Evolutionary conservation across 2,329 filamentous ascomycete genomes (phyloP).

Genomic region (Apiospora pterosperma): DNA sequence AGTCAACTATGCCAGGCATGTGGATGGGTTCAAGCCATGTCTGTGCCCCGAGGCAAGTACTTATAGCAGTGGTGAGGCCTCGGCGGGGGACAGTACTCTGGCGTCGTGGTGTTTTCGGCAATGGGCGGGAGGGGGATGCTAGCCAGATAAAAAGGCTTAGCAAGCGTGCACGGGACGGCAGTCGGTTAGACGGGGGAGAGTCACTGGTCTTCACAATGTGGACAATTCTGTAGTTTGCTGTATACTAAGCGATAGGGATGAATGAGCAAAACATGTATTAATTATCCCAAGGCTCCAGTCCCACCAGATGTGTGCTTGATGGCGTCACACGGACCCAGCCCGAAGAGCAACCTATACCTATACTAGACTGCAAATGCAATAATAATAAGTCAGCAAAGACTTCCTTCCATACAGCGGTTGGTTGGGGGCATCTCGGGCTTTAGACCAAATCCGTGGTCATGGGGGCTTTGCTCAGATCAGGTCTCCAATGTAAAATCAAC

Average conservation of each 20-base stretch:
- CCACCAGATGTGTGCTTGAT: neutral
- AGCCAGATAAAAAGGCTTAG: neutral
- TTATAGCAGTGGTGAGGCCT: neutral
- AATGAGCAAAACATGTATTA: neutral
- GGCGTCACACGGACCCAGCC: neutral
- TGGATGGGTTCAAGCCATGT: neutral
- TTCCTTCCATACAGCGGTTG: neutral
- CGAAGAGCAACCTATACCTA: neutral
- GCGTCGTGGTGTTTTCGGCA: neutral
- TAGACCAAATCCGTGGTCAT: neutral
- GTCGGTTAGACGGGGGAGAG: neutral
- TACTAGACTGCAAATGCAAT: neutral
- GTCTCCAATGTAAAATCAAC: neutral
- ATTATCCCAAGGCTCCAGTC: neutral
- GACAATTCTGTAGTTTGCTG: neutral
- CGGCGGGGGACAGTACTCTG: neutral
- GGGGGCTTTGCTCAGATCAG: neutral
- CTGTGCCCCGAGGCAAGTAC: neutral
- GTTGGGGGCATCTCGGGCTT: neutral
- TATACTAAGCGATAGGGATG: neutral
- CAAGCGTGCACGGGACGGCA: neutral
- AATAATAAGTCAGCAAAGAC: neutral
- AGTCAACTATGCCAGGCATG: neutral
- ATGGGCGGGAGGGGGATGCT: neutral
- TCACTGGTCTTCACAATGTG: neutral